Evolutionary conservation across 257 asterid genomes (phyloP).

Genomic region (Petunia secreta): DNA sequence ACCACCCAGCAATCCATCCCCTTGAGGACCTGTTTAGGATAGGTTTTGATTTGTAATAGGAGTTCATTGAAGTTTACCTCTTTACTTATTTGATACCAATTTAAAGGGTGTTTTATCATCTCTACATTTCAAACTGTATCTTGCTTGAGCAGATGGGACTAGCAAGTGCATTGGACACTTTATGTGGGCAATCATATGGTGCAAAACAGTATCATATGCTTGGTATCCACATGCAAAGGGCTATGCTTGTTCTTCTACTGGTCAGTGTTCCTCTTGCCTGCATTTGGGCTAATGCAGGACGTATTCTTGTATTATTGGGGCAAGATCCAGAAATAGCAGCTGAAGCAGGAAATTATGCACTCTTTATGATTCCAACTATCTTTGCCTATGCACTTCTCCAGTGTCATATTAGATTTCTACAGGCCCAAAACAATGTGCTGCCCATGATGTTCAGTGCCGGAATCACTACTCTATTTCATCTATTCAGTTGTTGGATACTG

Average conservation of each 20-base stretch:
- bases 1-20: not conserved
- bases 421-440: slow-evolving; percentile 49
- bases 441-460: slow-evolving; percentile 39
- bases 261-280: slow-evolving; percentile 32
- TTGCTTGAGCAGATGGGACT: slow-evolving; percentile 39
- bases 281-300: slow-evolving; percentile 29
- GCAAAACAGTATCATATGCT: slow-evolving; percentile 48
- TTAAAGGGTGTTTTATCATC: not conserved
- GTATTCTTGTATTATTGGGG: slow-evolving; percentile 35
- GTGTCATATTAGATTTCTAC: slow-evolving; percentile 41
- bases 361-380: slow-evolving; percentile 38
- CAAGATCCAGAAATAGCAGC: slow-evolving; percentile 38
- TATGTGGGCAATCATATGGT: slow-evolving; percentile 48
- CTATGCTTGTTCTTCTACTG: slow-evolving; percentile 35
- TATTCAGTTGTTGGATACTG: slow-evolving; percentile 43
- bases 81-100: too few species aligned
- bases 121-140: not conserved
- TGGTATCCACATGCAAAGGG: slow-evolving; percentile 44
- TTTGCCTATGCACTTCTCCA: slow-evolving; percentile 33
- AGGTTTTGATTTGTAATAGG: not conserved
- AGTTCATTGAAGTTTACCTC: not conserved
- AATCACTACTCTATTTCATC: slow-evolving; percentile 33
- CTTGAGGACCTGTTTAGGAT: not conserved
- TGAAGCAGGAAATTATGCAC: slow-evolving; percentile 33
- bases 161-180: slow-evolving; percentile 45